Percentiles rank a stretch among this genome's conserved stretches.
These are phyloP conservation scores for Boletus fagicola DNA, from an alignment of 768 basidiomycete species.

Conservation along the genomic window DNA sequence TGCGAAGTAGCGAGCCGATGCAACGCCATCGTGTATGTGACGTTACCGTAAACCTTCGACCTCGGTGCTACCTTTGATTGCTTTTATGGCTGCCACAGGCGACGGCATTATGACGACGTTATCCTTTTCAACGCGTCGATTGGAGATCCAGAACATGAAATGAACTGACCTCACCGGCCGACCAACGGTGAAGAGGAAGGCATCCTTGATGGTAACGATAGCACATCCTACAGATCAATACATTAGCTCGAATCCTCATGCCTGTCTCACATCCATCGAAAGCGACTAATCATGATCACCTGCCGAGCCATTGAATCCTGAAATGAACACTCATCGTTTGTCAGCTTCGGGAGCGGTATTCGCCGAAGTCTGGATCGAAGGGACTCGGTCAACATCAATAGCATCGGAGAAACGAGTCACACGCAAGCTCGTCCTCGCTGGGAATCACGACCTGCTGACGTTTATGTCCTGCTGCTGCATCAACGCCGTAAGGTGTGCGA, in stretches of 20 bases:
- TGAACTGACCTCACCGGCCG: conserved; percentile 62
- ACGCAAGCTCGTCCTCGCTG: conserved; percentile 90
- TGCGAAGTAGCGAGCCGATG: conserved; percentile 84
- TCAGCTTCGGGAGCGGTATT: conserved; percentile 84
- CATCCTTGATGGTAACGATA: conserved; percentile 65
- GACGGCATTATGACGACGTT: conserved; percentile 63
- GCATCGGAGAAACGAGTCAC: not conserved
- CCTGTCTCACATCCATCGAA: not conserved
- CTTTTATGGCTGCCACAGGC: conserved; percentile 73
- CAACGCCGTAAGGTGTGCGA: conserved; percentile 63
- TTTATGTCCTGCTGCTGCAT: conserved; percentile 56
- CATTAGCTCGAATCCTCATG: conserved; percentile 3
- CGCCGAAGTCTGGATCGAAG: conserved; percentile 68
- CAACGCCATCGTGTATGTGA: conserved; percentile 88
- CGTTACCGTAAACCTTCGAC: conserved; percentile 85
- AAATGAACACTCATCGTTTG: conserved; percentile 82
- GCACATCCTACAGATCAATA: conserved; percentile 59
- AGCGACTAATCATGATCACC: conserved; percentile 48
- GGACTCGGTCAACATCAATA: not conserved
- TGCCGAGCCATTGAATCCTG: conserved; percentile 92
- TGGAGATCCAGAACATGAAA: not conserved
- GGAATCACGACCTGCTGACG: conserved; percentile 77
- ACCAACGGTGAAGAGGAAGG: conserved; percentile 91
- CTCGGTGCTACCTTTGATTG: conserved; percentile 79
- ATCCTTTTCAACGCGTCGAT: conserved; percentile 37